Evolutionary conservation across 2,329 filamentous ascomycete species (phyloP).

Genomic region (Dichotomopilus funicola): DNA sequence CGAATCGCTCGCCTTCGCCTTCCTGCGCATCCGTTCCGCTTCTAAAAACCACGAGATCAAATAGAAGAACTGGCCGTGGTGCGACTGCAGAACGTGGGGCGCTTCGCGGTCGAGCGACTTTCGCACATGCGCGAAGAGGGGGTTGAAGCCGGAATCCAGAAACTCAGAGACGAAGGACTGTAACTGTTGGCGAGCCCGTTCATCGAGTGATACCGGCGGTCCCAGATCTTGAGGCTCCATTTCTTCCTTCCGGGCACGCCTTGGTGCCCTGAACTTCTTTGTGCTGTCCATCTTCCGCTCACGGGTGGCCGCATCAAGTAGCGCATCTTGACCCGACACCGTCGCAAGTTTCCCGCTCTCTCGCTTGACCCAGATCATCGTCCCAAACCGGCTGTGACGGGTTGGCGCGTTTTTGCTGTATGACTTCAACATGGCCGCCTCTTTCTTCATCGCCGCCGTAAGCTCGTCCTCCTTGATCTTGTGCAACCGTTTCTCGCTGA

Average conservation of each 20-base stretch:
- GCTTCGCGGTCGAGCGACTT: slow-evolving; percentile 88
- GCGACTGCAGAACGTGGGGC: slow-evolving; percentile 68
- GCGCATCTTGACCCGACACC: slow-evolving; percentile 79
- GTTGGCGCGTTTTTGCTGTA: slow-evolving; percentile 75
- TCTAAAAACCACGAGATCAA: slow-evolving; percentile 87
- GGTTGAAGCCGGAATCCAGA: slow-evolving; percentile 91
- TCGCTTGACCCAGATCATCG: slow-evolving; percentile 93
- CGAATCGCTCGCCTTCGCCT: slow-evolving; percentile 44
- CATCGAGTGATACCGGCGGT: slow-evolving; percentile 60
- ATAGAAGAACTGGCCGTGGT: slow-evolving; percentile 85
- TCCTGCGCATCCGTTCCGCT: slow-evolving; percentile 69
- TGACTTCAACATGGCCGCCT: slow-evolving; percentile 72
- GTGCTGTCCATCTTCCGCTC: slow-evolving; percentile 83
- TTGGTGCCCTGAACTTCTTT: slow-evolving; percentile 85
- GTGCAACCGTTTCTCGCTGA: slow-evolving; percentile 66
- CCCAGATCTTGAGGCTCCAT: slow-evolving; percentile 70
- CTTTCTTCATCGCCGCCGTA: slow-evolving; percentile 67
- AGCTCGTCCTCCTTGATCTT: slow-evolving; percentile 68
- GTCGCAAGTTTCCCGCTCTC: slow-evolving; percentile 79
- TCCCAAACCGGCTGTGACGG: slow-evolving; percentile 88
- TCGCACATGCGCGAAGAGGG: slow-evolving; percentile 75
- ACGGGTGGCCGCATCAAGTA: slow-evolving; percentile 64
- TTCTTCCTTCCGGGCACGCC: slow-evolving; percentile 53
- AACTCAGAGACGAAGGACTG: slow-evolving; percentile 86
- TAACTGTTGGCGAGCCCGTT: slow-evolving; percentile 68